Base-by-base conservation (phyloP, 1,139 yeast genomes). In the Sugiyamaella japonica region DNA sequence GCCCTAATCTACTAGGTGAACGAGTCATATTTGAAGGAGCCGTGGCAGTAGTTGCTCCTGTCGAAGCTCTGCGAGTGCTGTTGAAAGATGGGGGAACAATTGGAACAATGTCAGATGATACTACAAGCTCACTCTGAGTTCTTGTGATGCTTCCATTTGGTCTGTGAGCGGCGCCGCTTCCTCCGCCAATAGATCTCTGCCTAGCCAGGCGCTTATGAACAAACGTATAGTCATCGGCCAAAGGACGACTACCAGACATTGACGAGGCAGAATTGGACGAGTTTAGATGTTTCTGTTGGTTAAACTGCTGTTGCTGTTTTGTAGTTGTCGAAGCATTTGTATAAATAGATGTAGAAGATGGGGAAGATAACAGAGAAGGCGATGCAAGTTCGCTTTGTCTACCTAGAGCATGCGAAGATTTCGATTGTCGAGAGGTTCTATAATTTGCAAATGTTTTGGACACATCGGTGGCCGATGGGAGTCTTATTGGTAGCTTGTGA, bases 201-300 rank as follows among this genome's bases (percentile, higher is more conserved):
- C 57, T 44, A 23, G 52, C 52, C 31, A 55, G 28, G 20, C 53
- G 47, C 32, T 50, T 52, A 32, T 48, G 50, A 28, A 55, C 56
- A 47, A 55, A 50, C 15, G 48, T 40, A 42, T 37, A 41, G 37
- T 56, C 57, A 28, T 54, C 53, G 3, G 57, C 41, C 38, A 52
- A 23, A 15, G 56, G 50, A 13, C 50, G 41, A 42, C 42, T 50
- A 40, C 43, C 44, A 28, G 53, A 31, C 49, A 48, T 34, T 39
- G 50, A 17, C 20, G 42, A 40, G 40, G 45, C 37, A 10, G 50
- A 46, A 7, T 42, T 34, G 10, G 44, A 17, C 3, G 51, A 39
- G 16, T 23, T 45, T 32, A 38, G n/a, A 6, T 23, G 23, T 12
- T 17, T 36, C 8, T 16, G 32, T 13, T 16, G 32, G 25, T 31